A percentile compares a stretch with the other conserved stretches of the same genome.
Evolutionary conservation across 2,329 filamentous ascomycete genomes (phyloP).

Genomic region (Aspergillus fischeri): DNA sequence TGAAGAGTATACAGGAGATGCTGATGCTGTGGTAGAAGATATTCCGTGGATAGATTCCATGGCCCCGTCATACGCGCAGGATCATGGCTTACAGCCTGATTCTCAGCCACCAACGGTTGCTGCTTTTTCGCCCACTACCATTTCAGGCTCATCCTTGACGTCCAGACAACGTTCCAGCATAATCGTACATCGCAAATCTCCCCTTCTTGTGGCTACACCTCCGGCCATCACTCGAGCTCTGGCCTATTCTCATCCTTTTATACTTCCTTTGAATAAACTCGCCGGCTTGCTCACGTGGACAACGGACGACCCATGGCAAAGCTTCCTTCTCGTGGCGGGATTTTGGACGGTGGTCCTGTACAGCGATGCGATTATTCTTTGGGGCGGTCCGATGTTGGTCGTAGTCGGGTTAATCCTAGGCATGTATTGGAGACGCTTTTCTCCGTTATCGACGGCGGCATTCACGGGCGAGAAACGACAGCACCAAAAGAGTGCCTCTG

Average conservation of each 20-base stretch:
- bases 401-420: constrained; percentile 76
- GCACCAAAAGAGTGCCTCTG: constrained; percentile 49
- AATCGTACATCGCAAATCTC: constrained; percentile 94
- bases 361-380: constrained; percentile 75
- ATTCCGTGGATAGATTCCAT: constrained; percentile 54
- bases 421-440: constrained; percentile 90
- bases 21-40: constrained; percentile 34
- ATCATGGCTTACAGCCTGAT: constrained; percentile 34
- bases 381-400: constrained; percentile 77
- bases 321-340: constrained; percentile 76
- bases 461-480: constrained; percentile 64
- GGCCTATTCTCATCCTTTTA: constrained; percentile 92
- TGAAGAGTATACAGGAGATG: constrained; percentile 10
- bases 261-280: constrained; percentile 81
- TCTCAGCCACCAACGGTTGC: constrained; percentile 70
- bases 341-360: constrained; percentile 90
- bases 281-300: constrained; percentile 90
- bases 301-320: constrained; percentile 91
- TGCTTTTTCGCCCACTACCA: constrained; percentile 79
- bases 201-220: constrained; percentile 84
- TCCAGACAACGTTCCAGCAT: constrained; percentile 82
- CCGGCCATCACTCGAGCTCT: constrained; percentile 91
- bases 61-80: constrained; percentile 41
- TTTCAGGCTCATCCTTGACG: constrained; percentile 63
- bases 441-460: constrained; percentile 79